Evolutionary conservation across 2,329 filamentous ascomycete genomes (phyloP).

Genomic region (Juglanconis sp.): DNA sequence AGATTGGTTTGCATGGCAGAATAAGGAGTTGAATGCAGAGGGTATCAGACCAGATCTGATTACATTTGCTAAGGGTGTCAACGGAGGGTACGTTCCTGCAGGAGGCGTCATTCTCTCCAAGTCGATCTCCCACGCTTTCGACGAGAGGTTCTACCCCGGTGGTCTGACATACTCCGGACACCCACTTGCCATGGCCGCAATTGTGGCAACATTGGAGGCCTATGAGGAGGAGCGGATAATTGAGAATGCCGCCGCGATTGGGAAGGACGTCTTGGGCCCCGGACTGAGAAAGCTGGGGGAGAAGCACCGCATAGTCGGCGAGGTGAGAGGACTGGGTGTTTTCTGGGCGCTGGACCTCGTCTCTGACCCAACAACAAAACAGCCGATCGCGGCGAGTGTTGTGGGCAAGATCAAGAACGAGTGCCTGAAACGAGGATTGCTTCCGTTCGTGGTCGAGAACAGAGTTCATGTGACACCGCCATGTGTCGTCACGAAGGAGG

Average conservation of each 20-base stretch:
- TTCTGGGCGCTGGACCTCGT: slow-evolving; percentile 19
- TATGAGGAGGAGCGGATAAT: slow-evolving; percentile 15
- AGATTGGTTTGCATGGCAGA: slow-evolving; percentile 19
- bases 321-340: slow-evolving; percentile 13
- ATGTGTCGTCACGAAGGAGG: slow-evolving; percentile 8
- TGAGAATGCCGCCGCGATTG: slow-evolving; percentile 9
- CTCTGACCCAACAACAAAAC: slow-evolving; percentile 9
- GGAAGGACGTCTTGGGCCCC: slow-evolving; percentile 13
- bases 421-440: slow-evolving; percentile 7
- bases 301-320: slow-evolving; percentile 10
- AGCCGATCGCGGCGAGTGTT: slow-evolving; percentile 4
- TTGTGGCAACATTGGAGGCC: slow-evolving; percentile 15
- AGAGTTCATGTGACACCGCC: slow-evolving; percentile 15
- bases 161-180: slow-evolving; percentile 17
- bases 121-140: slow-evolving; percentile 11
- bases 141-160: slow-evolving; percentile 12
- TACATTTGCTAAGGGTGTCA: slow-evolving; percentile 17
- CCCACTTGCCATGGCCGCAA: slow-evolving; percentile 17
- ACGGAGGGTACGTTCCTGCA: slow-evolving; percentile 15
- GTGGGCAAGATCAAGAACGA: slow-evolving; percentile 14
- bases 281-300: slow-evolving; percentile 11
- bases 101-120: slow-evolving; percentile 16
- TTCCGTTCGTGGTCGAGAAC: slow-evolving; percentile 17
- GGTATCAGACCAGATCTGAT: slow-evolving; percentile 11
- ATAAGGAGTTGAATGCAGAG: slow-evolving; percentile 12